Evolutionary conservation across 2,329 filamentous ascomycete genomes (phyloP), one percentile per base, ranked within the genome.

Genomic region (Clonostachys rosea): DNA sequence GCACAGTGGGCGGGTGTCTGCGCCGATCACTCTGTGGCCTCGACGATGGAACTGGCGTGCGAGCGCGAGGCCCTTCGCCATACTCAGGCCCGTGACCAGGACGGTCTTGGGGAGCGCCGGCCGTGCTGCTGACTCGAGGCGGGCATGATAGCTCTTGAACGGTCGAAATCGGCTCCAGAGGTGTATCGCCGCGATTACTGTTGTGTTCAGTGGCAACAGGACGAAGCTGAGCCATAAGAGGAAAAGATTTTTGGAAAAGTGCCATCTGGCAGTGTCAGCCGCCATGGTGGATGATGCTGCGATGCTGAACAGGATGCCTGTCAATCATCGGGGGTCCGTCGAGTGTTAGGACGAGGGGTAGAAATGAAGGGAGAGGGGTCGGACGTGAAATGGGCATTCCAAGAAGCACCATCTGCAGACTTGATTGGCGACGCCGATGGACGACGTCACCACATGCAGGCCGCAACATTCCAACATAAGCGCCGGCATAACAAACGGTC

Each of bases 1-100:
- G 2, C 74, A 73, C 1, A 73, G 48, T 2, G 70, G 63, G 43
- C 79, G 73, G 45, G 84, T 79, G 56, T 89, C 86, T 11, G 85
- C 86, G 5, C 85, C 87, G 39, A 91, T 76, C 37, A 91, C 85
- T n/a, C 74, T 73, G 60, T 90, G 84, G 3, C 84, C 84, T 2
- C 75, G 73, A 20, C 75, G 63, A 54, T 85, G 73, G 61, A 90
- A 86, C 5, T 78, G 63, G 34, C 87, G 78, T 5, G 86, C 84
- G 9, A 91, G 66, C 0, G 72, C 68, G 4, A 91, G 71, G 5
- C 86, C 87, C 59, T 89, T 87, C 40, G 79, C 74, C 77, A 89
- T 91, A 42, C 81, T 80, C 4, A 90, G 74, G 3, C 87, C 87
- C 0, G 87, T 90, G 40, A 91, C 76, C 13, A 91, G 74, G 35